Percentiles rank a stretch among this genome's conserved stretches.
Conservation (phyloP, 139 green algal genomes). For the Asterochloris erici region DNA sequence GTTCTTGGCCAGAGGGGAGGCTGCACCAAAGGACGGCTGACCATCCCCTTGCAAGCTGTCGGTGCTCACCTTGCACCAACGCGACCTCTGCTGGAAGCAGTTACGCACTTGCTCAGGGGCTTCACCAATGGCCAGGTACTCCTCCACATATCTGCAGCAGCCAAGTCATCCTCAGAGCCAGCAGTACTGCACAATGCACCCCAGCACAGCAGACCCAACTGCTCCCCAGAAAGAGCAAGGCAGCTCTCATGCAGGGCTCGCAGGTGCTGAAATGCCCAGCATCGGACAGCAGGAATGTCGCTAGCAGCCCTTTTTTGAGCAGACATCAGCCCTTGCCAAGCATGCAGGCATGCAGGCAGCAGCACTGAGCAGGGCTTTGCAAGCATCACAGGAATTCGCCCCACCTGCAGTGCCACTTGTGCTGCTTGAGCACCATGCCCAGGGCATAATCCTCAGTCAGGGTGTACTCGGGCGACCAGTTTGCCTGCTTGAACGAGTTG, state of each 20-base stretch:
- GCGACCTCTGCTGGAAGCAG: slow-evolving; percentile 65
- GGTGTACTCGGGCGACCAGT: slow-evolving; percentile 56
- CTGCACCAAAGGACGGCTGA: too few species aligned
- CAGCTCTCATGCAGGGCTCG: too few species aligned
- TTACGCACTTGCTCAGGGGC: slow-evolving; percentile 62
- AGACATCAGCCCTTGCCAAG: too few species aligned
- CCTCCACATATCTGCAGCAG: slow-evolving; percentile 37
- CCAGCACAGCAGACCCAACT: too few species aligned
- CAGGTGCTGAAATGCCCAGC: too few species aligned
- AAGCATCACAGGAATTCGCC: background rate
- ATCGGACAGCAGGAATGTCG: too few species aligned
- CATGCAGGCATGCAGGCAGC: too few species aligned
- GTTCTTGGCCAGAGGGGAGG: background rate
- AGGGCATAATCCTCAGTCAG: slow-evolving; percentile 56
- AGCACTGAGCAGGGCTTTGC: too few species aligned
- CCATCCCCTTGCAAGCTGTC: background rate
- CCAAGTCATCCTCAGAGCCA: too few species aligned
- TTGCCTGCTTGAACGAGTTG: slow-evolving; percentile 32
- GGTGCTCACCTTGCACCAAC: slow-evolving; percentile 54
- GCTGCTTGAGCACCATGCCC: slow-evolving; percentile 44
- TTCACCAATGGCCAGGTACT: slow-evolving; percentile 60
- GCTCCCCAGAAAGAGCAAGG: too few species aligned
- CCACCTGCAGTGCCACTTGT: slow-evolving; percentile 26
- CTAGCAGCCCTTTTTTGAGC: background rate
- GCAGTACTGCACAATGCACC: too few species aligned